Conservation (phyloP, 2,329 filamentous ascomycete species). For the Chrysoporthe cubensis region DNA sequence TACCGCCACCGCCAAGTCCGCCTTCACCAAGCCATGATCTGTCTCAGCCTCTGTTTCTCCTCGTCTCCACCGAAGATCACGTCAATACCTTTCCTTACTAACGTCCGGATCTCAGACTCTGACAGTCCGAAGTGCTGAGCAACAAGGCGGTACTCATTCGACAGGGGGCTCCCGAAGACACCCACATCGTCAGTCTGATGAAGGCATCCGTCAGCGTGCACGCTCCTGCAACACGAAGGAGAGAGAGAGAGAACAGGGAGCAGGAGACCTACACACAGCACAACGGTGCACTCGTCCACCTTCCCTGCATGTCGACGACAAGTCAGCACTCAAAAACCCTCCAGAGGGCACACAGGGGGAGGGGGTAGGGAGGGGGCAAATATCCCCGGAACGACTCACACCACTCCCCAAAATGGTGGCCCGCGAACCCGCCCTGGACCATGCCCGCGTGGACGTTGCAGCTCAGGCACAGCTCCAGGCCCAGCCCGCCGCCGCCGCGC, state of each 20-base stretch:
- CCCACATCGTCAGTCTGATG: slow-evolving; percentile 80
- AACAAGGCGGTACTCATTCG: slow-evolving; percentile 76
- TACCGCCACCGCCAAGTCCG: too few species aligned
- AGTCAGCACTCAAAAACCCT: neutral
- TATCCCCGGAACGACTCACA: slow-evolving; percentile 33
- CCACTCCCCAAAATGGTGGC: slow-evolving; percentile 82
- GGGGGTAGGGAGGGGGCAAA: too few species aligned
- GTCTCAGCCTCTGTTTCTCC: slow-evolving; percentile 61
- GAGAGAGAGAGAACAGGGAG: neutral
- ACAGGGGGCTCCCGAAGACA: slow-evolving; percentile 76
- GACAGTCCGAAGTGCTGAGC: slow-evolving; percentile 69
- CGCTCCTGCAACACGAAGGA: neutral
- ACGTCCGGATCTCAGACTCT: slow-evolving; percentile 47
- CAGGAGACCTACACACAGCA: slow-evolving; percentile 65
- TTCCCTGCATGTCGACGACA: slow-evolving; percentile 34
- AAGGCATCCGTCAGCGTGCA: neutral
- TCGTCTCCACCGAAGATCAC: slow-evolving; percentile 68
- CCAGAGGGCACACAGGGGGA: too few species aligned
- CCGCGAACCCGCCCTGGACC: slow-evolving; percentile 65
- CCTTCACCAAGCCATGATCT: slow-evolving; percentile 49
- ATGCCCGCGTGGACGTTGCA: slow-evolving; percentile 81
- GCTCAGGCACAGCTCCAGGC: slow-evolving; percentile 76
- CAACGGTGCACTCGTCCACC: slow-evolving; percentile 61
- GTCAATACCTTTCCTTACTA: slow-evolving; percentile 65
- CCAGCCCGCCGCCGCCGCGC: slow-evolving; percentile 52